Base-by-base conservation (phyloP, 1,139 yeast genomes). In the Pichia sp. region DNA sequence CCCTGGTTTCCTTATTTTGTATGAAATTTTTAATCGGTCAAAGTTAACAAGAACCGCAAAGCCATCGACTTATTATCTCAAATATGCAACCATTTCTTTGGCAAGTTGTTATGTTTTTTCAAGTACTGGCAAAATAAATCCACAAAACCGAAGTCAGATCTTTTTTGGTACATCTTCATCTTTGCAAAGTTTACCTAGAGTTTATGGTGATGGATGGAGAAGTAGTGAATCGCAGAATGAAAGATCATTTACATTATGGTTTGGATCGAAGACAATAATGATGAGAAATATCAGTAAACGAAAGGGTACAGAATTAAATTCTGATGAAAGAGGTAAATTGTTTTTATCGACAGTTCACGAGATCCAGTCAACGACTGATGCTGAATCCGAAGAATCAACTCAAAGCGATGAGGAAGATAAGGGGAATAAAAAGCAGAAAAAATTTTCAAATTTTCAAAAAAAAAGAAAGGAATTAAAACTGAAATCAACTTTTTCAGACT, bases 241-340 rank as follows among this genome's bases (percentile, higher is more conserved):
- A 35, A 68, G 95, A 41, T 80, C 95, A 52, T 89, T 90, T 58
- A 87, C 92, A 0, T 55, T 90, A 4, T 87, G 96, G 95, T 77
- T 84, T 61, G 94, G 94, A 0, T 71, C 71, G 8, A 84, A 81
- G 54, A 63, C 83, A 44, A 65, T 71, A 4, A 64, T 72, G 59
- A 51, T 42, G 46, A 54, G 41, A 48, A 58, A 46, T 43, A 45
- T 40, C n/a, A 52, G 46, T 39, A 47, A 51, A 23, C 47, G 47
- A 27, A 42, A 27, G 33, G 42, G 47, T 12, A 22, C 35, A 25
- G 30, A 38, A 10, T 32, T 42, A 7, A 42, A 34, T 8, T 16
- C 34, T 9, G 27, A 27, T 12, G 70, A 71, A n/a, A 10, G n/a
- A 8, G 26, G 23, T n/a, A 10, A 16, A 8, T 7, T 9, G 9